These are phyloP conservation scores for Cordyceps farinosa DNA, from an alignment of 2,329 filamentous ascomycete species.

Conservation along the genomic window DNA sequence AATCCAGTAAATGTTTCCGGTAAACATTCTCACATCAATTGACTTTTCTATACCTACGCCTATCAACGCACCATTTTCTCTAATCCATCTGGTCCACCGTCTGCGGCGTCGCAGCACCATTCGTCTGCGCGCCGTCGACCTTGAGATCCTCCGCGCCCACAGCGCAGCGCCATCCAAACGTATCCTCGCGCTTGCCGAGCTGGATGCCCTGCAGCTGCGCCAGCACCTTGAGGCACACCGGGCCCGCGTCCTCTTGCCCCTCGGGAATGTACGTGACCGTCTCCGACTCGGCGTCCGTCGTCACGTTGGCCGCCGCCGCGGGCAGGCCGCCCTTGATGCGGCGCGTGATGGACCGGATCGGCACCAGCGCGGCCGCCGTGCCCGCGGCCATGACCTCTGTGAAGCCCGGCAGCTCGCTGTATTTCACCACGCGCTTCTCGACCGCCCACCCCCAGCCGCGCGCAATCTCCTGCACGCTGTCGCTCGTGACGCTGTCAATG, in stretches of 20 bases:
- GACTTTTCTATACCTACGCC: not conserved
- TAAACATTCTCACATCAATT: not conserved
- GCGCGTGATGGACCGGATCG: constrained; percentile 85
- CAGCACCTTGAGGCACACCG: constrained; percentile 68
- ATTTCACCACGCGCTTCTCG: constrained; percentile 69
- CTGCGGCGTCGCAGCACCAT: constrained; percentile 23
- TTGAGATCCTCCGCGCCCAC: constrained; percentile 46
- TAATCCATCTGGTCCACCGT: constrained; percentile 35
- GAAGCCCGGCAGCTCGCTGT: constrained; percentile 52
- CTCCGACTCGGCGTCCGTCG: constrained; percentile 43
- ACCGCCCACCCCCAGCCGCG: constrained; percentile 78
- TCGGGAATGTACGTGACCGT: constrained; percentile 54
- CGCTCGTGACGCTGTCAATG: constrained; percentile 81
- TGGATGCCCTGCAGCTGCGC: constrained; percentile 81
- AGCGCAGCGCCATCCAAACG: constrained; percentile 65
- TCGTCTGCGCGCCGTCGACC: constrained; percentile 29
- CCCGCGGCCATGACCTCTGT: constrained; percentile 85
- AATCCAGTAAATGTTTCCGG: not conserved
- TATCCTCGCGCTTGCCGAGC: constrained; percentile 72
- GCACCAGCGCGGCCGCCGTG: constrained; percentile 86
- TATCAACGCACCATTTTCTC: not conserved
- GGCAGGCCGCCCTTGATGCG: constrained; percentile 34
- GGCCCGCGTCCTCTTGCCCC: constrained; percentile 65
- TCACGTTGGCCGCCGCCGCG: constrained; percentile 29
- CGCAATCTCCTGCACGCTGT: constrained; percentile 73